phyloP scores from a whole-genome alignment of 2,329 filamentous ascomycete genomes.

The Phialocephala sp. region DNA sequence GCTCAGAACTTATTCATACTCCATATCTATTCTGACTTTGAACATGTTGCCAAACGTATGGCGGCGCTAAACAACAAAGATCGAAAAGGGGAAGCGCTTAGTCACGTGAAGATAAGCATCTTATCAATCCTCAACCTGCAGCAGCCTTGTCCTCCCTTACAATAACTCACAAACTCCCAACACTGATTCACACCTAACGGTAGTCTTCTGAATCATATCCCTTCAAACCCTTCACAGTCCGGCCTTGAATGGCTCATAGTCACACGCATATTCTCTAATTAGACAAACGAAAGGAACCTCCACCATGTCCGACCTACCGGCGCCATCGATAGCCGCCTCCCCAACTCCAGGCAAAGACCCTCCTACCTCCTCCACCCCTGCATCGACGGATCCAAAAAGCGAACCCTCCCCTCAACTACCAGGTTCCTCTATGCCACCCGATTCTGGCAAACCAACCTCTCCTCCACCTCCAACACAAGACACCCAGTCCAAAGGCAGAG shows the following conservation, averaged over 20 bases:
- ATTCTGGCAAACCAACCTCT: background rate
- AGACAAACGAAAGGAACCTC: background rate
- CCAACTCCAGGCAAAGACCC: conserved; percentile 32
- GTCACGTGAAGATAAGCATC: conserved; percentile 7
- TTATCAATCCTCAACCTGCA: background rate
- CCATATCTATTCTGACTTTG: background rate
- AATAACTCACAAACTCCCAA: background rate
- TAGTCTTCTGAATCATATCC: background rate
- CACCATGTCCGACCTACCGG: background rate
- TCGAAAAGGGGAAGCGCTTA: background rate
- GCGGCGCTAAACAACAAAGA: no score
- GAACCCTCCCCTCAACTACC: background rate
- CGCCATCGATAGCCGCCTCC: conserved; percentile 29
- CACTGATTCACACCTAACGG: background rate
- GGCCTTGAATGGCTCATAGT: background rate
- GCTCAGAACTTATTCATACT: background rate
- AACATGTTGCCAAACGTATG: no score
- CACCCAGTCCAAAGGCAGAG: background rate
- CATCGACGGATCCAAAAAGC: background rate
- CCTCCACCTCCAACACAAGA: background rate
- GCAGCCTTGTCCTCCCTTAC: background rate
- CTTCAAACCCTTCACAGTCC: background rate
- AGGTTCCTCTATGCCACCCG: background rate
- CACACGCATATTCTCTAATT: background rate
- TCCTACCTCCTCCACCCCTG: conserved; percentile 3